Evolutionary conservation across 345 rosid genomes (phyloP), one percentile per base, ranked within the genome.

Genomic region (Turritis glabra): DNA sequence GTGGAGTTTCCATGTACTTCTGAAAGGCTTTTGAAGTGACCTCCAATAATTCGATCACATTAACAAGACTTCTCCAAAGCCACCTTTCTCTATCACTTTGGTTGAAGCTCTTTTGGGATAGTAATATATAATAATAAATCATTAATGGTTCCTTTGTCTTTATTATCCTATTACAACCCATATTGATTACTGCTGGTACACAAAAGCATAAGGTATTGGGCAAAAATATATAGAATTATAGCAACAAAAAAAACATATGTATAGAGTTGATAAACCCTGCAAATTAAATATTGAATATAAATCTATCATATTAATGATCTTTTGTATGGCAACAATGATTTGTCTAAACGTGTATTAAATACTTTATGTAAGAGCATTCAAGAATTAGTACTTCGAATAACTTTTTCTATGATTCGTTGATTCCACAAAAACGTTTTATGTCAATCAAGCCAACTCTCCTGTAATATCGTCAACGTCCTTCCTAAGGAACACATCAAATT

Each of bases 61-160:
- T 54, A 60, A 23, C 74, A 52, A 53, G 74, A 76, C 69, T 60
- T 30, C 69, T 68, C 70, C 58, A 57, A 29, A 71, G 76, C 67
- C 76, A 77, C 76, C 76, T 77, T 71, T 77, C 72, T 71, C 47
- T 47, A 77, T 64, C 80, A 52, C 40, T 69, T 59, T 64, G 21
- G 72, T 77, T 55, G 54, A 70, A 63, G 41, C 52, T 54, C 60
- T 46, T 64, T 77, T 55, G 8, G 19, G 25, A 70, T 38, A 27
- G 63, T 29, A 37, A 41, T 17, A n/a, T n/a, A n/a, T n/a, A 19
- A 54, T 21, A 37, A 30, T 41, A 50, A 5, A 57, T 6, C 22
- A 47, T 13, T 2, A 23, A 27, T 65, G 40, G 38, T 35, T 43
- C 63, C 19, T 62, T 44, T 67, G 38, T 41, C 55, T 59, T 23